Evolutionary conservation across 805 yeast genomes (phyloP).

Genomic region (Saccharomycopsis javanensis): DNA sequence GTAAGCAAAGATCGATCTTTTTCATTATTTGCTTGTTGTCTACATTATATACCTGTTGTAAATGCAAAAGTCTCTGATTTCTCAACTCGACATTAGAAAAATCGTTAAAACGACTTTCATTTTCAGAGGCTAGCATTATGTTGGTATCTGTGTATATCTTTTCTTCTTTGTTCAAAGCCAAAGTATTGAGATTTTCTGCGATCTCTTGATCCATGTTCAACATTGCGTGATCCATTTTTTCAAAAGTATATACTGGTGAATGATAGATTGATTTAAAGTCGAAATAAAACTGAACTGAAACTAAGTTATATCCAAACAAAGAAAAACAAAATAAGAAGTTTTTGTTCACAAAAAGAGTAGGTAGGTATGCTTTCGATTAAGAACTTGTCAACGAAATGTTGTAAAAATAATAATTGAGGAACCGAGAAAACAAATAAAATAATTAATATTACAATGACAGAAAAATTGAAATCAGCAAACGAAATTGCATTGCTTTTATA

Average conservation of each 20-base stretch:
- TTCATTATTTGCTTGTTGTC: conserved; percentile 44
- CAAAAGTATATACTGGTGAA: not conserved
- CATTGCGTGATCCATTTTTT: not conserved
- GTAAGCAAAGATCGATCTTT: conserved; percentile 55
- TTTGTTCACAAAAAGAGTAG: no score
- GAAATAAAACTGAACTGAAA: not conserved
- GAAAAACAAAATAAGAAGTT: no score
- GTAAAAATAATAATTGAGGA: no score
- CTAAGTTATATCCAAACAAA: not conserved
- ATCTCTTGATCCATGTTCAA: not conserved
- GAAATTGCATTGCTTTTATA: no score
- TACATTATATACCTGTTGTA: conserved; percentile 36
- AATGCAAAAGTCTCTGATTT: conserved; percentile 18
- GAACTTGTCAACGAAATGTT: no score
- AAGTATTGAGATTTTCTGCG: not conserved
- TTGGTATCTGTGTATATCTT: not conserved
- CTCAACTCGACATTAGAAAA: conserved; percentile 5
- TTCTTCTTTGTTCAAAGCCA: not conserved
- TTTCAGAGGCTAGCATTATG: not conserved
- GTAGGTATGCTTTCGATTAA: no score
- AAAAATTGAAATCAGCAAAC: no score
- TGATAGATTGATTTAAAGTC: not conserved
- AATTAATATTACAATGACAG: no score
- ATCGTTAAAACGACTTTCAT: not conserved
- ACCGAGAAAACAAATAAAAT: no score